Conservation (phyloP, 1,139 yeast species). For the Pneumocystis murina region DNA sequence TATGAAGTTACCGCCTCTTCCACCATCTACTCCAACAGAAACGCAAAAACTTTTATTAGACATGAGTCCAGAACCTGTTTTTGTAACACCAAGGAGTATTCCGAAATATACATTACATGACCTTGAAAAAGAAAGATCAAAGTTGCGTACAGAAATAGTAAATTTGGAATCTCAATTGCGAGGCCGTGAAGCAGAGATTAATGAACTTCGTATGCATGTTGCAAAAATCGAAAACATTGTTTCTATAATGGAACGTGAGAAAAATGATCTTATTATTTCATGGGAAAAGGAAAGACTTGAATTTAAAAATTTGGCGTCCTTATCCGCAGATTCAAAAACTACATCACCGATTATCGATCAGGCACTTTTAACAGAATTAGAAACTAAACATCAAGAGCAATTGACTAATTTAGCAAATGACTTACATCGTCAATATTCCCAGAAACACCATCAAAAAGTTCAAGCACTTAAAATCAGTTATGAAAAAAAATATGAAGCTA, state of each 20-base stretch:
- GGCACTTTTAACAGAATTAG: background rate
- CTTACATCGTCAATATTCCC: conserved; percentile 7
- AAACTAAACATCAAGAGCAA: background rate
- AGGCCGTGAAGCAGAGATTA: background rate
- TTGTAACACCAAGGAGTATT: background rate
- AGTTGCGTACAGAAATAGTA: background rate
- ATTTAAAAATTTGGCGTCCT: background rate
- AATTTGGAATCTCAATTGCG: background rate
- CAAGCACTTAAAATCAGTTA: conserved; percentile 8
- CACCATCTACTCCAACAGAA: background rate
- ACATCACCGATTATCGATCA: background rate
- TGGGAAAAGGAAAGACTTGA: background rate
- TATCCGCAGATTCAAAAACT: background rate
- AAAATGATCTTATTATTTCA: background rate
- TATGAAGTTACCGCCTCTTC: background rate
- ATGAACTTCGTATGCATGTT: background rate
- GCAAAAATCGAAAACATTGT: background rate
- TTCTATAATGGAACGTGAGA: background rate
- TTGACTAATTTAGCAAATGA: background rate
- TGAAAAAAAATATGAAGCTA: conserved; percentile 8
- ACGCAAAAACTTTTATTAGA: background rate
- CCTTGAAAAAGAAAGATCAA: background rate
- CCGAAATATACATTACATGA: background rate
- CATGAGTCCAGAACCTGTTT: background rate
- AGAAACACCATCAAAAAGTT: conserved; percentile 10